Percentiles rank a stretch among this genome's conserved stretches.
These are phyloP conservation scores for Bromus sterilis DNA, from an alignment of 176 grass and related monocot genomes.

Conservation along the genomic window DNA sequence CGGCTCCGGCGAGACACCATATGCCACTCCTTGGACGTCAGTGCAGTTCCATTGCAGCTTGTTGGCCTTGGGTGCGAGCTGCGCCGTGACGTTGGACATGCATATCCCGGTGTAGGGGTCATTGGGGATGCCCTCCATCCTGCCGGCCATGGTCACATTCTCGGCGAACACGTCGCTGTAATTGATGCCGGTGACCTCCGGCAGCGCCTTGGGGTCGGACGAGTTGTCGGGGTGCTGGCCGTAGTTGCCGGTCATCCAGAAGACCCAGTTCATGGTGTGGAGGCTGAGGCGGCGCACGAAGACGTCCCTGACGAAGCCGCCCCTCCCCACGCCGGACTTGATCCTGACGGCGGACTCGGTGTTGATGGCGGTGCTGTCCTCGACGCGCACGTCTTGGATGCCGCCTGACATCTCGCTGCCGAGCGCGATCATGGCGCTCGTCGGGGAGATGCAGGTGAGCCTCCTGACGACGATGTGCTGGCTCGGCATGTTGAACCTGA, in stretches of 20 bases:
- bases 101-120: constrained; percentile 90
- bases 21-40: constrained; percentile 52
- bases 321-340: constrained; percentile 85
- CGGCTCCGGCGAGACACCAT: constrained; percentile 39
- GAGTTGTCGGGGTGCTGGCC: constrained; percentile 89
- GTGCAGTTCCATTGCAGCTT: constrained; percentile 94
- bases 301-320: constrained; percentile 82
- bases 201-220: constrained; percentile 54
- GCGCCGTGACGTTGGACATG: constrained; percentile 67
- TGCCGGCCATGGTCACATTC: constrained; percentile 82
- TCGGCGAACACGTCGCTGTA: constrained; percentile 78
- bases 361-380: constrained; percentile 72
- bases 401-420: constrained; percentile 99
- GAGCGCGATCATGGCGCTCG: constrained; percentile 84
- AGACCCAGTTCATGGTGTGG: constrained; percentile 96
- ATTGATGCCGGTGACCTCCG: constrained; percentile 55
- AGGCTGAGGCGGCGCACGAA: constrained; percentile 68
- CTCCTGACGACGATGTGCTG: constrained; percentile 64
- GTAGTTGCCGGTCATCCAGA: constrained; percentile 96
- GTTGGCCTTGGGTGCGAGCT: constrained; percentile 42
- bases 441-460: constrained; percentile 87
- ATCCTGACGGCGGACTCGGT: constrained; percentile 85
- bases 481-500: constrained; percentile 68
- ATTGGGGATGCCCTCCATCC: constrained; percentile 67
- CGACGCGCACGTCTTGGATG: constrained; percentile 58